phyloP scores from a whole-genome alignment of 2,329 filamentous ascomycete species.

The Epichloe scottii region DNA sequence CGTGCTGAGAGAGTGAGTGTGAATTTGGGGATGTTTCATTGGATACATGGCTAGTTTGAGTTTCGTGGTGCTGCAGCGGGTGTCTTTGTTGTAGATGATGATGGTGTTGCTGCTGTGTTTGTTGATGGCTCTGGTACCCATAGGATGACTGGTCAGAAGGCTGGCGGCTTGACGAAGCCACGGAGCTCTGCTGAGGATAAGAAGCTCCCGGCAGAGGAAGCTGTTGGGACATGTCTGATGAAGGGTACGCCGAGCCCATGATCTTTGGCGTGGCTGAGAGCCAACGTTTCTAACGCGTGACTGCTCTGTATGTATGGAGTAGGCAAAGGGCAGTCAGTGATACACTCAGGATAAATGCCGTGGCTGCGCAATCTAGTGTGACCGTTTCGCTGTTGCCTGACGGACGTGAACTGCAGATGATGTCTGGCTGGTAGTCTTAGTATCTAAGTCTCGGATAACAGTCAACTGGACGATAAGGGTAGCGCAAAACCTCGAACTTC shows the following conservation, averaged over 20 bases:
- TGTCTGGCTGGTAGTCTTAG: too few species aligned
- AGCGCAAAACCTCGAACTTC: neutral
- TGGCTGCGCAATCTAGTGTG: neutral
- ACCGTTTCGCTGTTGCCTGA: neutral
- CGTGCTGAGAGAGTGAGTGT: constrained; percentile 9
- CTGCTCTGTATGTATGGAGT: neutral
- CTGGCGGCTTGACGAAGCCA: constrained; percentile 13
- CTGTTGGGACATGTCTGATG: constrained; percentile 19
- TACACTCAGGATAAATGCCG: neutral
- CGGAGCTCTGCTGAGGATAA: constrained; percentile 13
- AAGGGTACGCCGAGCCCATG: constrained; percentile 21
- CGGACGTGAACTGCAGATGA: neutral
- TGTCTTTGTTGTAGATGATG: constrained; percentile 5
- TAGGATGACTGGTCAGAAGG: constrained; percentile 1
- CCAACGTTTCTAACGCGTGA: neutral
- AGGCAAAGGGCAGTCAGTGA: too few species aligned
- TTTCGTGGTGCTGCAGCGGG: constrained; percentile 12
- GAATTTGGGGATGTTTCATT: constrained; percentile 9
- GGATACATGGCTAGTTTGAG: neutral
- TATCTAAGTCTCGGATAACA: too few species aligned
- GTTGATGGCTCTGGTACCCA: constrained; percentile 6
- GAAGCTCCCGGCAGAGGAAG: constrained; percentile 15
- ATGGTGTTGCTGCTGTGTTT: constrained; percentile 3
- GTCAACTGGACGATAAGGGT: neutral
- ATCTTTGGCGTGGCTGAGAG: neutral